phyloP scores from a whole-genome alignment of 2,329 filamentous ascomycete genomes.

The Trichoderma sp. region DNA sequence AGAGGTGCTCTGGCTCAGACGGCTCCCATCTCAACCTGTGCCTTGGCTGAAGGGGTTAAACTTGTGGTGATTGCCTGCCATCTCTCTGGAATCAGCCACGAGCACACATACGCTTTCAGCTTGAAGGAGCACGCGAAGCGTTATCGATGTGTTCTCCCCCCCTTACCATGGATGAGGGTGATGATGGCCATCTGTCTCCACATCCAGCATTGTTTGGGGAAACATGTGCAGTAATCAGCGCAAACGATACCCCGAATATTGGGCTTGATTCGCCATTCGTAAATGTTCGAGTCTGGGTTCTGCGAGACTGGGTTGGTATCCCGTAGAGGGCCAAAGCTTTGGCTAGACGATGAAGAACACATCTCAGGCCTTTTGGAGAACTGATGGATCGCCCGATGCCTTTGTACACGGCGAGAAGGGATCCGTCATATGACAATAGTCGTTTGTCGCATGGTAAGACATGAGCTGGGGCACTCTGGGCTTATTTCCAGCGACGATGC shows the following conservation, averaged over 20 bases:
- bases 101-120: constrained; percentile 2
- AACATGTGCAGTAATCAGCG: not conserved
- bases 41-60: constrained; percentile 1
- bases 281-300: not conserved
- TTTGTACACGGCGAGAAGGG: no score
- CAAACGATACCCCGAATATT: not conserved
- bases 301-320: not conserved
- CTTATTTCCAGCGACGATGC: no score
- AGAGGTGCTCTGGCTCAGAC: not conserved
- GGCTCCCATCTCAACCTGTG: not conserved
- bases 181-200: not conserved
- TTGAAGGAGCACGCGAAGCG: constrained; percentile 8
- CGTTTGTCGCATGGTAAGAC: no score
- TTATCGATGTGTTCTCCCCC: not conserved
- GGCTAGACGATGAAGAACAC: not conserved
- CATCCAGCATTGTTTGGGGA: not conserved
- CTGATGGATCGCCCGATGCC: not conserved
- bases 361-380: not conserved
- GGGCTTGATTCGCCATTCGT: constrained; percentile 14
- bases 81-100: not conserved
- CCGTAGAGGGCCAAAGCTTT: not conserved
- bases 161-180: not conserved
- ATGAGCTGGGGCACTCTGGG: no score
- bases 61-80: not conserved
- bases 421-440: no score